Evolutionary conservation across 1,139 yeast genomes (phyloP), one percentile per base, ranked within the genome.

Genomic region (Hyphopichia buzzinii): DNA sequence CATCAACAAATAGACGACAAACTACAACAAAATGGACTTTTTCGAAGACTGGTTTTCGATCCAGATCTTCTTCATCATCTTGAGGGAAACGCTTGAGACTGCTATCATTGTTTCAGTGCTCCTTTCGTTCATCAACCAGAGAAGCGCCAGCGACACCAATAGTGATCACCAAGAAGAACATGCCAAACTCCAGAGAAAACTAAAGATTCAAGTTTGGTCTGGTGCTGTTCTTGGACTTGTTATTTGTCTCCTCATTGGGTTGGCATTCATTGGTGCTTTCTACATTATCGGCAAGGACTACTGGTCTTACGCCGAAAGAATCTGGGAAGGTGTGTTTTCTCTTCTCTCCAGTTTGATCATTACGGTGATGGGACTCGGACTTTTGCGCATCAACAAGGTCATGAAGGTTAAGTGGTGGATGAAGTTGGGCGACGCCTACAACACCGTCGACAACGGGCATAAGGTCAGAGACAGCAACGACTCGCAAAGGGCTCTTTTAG

Each of bases 301-400:
- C 41, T 87, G 95, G 84, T 79, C 90, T 17, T 67, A 74, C 38
- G 79, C 96, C 1, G 97, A 89, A 57, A 77, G 94, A 50, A 59
- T 88, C 32, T 89, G 97, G 97, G 97, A 89, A 64, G 96, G 96
- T 32, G 64, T 82, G 8, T 89, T 89, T 58, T 86, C 94, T 49
- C 69, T 89, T 42, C 64, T 88, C 42, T 89, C 96, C 5, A 78
- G 94, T 19, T 51, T 82, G 8, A 82, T 89, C 66, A 89, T 89
- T 54, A 83, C 96, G 4, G 66, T 84, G 36, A 88, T 89, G 96
- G 97, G 97, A 32, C 64, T 88, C 34, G 88, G 95, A 10, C 77
- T 89, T 71, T 70, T 89, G 47, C 71, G 96, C 48, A 77, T 89
- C 55, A 88, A 87, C 62, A 82, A 84, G 54, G 70, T 70, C 40